Conservation (phyloP, 2,329 filamentous ascomycete genomes). For the Biscogniauxia marginata region DNA sequence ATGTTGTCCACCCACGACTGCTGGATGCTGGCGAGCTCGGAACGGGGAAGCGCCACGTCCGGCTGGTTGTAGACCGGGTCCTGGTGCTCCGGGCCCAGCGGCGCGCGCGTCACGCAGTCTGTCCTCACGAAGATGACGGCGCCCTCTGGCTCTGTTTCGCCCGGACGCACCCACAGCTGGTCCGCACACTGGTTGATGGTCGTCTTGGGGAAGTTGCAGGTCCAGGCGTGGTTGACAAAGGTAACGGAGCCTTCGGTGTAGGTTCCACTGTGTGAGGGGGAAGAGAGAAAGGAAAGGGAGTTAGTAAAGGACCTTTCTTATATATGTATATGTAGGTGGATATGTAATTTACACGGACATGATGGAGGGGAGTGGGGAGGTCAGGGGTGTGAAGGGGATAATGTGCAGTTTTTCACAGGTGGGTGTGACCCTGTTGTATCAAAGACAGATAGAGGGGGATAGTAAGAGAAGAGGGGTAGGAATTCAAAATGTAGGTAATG, state of each 20-base stretch:
- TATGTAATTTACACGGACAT: no score
- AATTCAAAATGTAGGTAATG: background rate
- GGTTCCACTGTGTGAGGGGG: background rate
- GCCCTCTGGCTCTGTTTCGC: constrained; percentile 9
- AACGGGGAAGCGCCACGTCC: constrained; percentile 11
- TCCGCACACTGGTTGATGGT: constrained; percentile 4
- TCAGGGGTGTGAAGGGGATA: background rate
- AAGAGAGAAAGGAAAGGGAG: background rate
- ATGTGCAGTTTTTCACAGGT: no score
- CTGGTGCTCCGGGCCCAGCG: constrained; percentile 14
- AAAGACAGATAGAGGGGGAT: background rate
- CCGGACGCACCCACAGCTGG: constrained; percentile 3
- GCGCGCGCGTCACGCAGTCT: constrained; percentile 17
- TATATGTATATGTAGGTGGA: background rate
- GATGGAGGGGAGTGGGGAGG: background rate
- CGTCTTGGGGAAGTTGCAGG: background rate
- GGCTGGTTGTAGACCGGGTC: constrained; percentile 15
- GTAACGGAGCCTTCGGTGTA: constrained; percentile 5
- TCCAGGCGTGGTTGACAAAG: background rate
- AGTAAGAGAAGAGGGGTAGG: background rate
- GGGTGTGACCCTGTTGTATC: no score
- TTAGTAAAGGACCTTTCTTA: background rate
- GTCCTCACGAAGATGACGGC: constrained; percentile 18
- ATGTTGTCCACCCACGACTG: constrained; percentile 17
- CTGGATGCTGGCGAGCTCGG: background rate